Conservation (phyloP, 352 stramenopile species). For the Globisporangium parvum region DNA sequence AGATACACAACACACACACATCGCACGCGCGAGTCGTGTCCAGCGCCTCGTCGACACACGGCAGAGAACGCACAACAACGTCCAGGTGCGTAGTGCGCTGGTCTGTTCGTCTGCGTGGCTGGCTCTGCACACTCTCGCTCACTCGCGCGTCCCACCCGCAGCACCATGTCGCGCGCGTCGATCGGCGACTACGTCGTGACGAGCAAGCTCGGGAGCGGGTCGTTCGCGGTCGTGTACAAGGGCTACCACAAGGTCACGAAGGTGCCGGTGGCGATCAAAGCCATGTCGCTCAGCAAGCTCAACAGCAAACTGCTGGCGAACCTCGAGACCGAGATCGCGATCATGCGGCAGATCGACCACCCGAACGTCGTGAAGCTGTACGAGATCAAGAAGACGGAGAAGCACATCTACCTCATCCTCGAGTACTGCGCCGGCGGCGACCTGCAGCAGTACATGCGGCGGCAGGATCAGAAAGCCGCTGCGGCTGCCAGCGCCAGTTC, state of each 20-base stretch:
- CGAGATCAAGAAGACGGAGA: conserved; percentile 93
- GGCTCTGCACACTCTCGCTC: no score
- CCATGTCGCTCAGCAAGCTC: conserved; percentile 90
- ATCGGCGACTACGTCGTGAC: conserved; percentile 88
- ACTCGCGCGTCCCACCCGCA: no score
- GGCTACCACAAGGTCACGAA: conserved; percentile 73
- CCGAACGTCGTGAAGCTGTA: conserved; percentile 96
- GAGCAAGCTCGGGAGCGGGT: conserved; percentile 88
- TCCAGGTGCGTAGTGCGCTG: no score
- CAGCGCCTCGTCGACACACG: no score
- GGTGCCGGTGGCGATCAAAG: conserved; percentile 91
- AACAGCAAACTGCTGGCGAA: conserved; percentile 95
- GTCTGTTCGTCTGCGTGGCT: no score
- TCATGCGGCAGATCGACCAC: conserved; percentile 94
- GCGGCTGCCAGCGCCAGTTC: neutral
- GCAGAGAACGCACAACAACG: no score
- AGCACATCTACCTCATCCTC: conserved; percentile 96
- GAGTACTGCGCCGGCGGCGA: conserved; percentile 96
- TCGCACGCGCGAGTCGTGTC: no score
- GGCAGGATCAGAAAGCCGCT: conserved; percentile 25
- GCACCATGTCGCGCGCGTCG: conserved; percentile 30
- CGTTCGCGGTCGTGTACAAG: conserved; percentile 90
- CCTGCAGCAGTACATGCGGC: conserved; percentile 91
- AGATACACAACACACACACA: no score
- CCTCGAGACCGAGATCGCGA: conserved; percentile 95